phyloP scores from a whole-genome alignment of 108 stramenopile species.

The Nitzschia palea region DNA sequence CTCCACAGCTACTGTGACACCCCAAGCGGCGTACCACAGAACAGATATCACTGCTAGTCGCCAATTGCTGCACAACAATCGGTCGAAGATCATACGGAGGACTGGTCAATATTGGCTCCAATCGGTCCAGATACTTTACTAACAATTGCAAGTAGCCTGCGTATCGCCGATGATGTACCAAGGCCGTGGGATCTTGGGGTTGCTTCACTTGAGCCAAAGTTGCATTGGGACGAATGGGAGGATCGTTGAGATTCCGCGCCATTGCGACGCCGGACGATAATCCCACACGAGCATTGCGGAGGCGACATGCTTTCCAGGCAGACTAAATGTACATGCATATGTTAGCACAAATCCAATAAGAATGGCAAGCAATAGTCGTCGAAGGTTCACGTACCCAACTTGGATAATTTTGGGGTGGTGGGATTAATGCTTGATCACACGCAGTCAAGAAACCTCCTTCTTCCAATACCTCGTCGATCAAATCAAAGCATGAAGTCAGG shows the following conservation, averaged over 20 bases:
- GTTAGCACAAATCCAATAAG: too few relatives aligned
- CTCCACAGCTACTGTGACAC: not conserved
- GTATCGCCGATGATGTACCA: conserved; percentile 1
- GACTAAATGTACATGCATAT: too few relatives aligned
- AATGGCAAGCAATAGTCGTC: too few relatives aligned
- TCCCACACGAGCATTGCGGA: conserved; percentile 2
- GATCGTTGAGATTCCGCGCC: not conserved
- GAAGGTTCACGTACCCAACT: conserved; percentile 47
- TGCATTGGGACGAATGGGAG: not conserved
- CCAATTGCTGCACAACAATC: conserved; percentile 4
- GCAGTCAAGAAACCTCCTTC: conserved; percentile 55
- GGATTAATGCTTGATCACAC: conserved; percentile 35
- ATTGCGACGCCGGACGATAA: not conserved
- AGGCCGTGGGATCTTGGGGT: not conserved
- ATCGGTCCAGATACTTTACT: not conserved
- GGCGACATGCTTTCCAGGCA: not conserved
- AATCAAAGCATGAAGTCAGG: conserved; percentile 44
- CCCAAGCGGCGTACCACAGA: conserved; percentile 7
- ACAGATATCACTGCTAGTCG: conserved; percentile 7
- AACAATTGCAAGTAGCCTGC: conserved; percentile 8
- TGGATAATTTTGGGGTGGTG: conserved; percentile 36
- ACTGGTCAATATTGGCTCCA: not conserved
- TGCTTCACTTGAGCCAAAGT: not conserved
- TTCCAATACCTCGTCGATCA: conserved; percentile 63
- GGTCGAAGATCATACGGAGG: conserved; percentile 8